These are phyloP conservation scores for Aspergillus latus DNA, from an alignment of 2,329 filamentous ascomycete species.

Conservation along the genomic window DNA sequence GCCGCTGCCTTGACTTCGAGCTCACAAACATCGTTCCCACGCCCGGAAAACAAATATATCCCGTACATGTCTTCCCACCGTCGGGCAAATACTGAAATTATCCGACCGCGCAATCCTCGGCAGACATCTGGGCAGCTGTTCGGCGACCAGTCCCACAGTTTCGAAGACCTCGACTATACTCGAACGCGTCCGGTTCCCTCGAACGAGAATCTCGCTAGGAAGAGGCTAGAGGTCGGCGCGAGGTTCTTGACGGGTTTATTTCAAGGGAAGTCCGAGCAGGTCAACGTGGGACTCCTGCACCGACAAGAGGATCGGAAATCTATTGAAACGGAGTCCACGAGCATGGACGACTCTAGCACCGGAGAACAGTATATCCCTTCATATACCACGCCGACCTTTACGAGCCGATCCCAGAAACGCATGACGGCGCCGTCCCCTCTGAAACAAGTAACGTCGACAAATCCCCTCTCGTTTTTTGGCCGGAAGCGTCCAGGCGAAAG, in stretches of 20 bases:
- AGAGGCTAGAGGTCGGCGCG: slow-evolving; percentile 34
- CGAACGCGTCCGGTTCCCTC: slow-evolving; percentile 14
- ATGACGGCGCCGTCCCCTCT: slow-evolving; percentile 33
- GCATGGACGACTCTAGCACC: slow-evolving; percentile 13
- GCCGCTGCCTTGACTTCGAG: slow-evolving; percentile 18
- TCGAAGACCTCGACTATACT: slow-evolving; percentile 24
- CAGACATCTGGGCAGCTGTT: slow-evolving; percentile 24
- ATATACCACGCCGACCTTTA: slow-evolving; percentile 16
- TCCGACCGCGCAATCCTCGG: slow-evolving; percentile 27
- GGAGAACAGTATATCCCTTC: slow-evolving; percentile 19
- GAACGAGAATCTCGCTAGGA: slow-evolving; percentile 30
- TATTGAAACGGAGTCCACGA: slow-evolving; percentile 15
- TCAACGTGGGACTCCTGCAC: slow-evolving; percentile 43
- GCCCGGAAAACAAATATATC: slow-evolving; percentile 19
- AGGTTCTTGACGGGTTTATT: slow-evolving; percentile 52
- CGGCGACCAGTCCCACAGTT: slow-evolving; percentile 25
- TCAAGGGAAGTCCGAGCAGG: slow-evolving; percentile 52
- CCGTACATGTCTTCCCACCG: slow-evolving; percentile 29
- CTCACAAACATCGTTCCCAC: slow-evolving; percentile 19
- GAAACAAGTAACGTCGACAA: slow-evolving; percentile 36
- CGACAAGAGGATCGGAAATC: slow-evolving; percentile 16
- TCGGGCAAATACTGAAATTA: slow-evolving; percentile 36
- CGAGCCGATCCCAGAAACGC: slow-evolving; percentile 28
- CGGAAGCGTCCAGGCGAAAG: slow-evolving; percentile 35
- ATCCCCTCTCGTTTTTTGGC: slow-evolving; percentile 46